Percentiles rank a stretch among this genome's conserved stretches.
Conservation (phyloP, 73 alveolate genomes). For the Breviolum minutum region DNA sequence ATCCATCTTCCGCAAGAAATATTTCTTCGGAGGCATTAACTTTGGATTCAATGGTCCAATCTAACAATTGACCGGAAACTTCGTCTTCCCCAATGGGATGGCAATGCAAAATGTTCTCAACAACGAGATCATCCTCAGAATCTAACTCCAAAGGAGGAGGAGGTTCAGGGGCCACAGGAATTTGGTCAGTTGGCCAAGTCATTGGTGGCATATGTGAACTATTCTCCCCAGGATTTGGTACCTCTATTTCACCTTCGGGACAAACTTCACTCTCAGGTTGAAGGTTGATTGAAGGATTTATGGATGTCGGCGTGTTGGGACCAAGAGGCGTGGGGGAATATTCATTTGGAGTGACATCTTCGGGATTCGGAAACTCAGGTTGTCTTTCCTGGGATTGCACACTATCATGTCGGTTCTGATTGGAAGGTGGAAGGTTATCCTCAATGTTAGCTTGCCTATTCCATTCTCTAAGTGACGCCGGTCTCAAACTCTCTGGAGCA, state of each 20-base stretch:
- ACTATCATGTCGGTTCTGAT: background rate
- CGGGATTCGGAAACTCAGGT: too few relatives aligned
- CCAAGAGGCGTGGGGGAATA: too few relatives aligned
- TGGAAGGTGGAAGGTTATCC: background rate
- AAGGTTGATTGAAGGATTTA: background rate
- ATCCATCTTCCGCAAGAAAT: background rate
- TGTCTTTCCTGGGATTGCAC: background rate
- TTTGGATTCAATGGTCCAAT: background rate
- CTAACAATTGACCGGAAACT: background rate
- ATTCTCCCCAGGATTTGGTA: background rate
- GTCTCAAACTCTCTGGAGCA: background rate
- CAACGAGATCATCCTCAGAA: background rate
- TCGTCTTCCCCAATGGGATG: background rate
- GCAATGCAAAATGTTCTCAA: background rate
- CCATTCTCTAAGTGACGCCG: background rate
- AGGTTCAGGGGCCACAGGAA: too few relatives aligned
- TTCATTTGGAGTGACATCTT: too few relatives aligned
- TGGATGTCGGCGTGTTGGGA: background rate
- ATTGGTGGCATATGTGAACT: background rate
- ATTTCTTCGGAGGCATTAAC: background rate
- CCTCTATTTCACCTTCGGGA: background rate
- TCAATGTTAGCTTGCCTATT: background rate
- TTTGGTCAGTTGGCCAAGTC: too few relatives aligned
- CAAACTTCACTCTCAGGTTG: background rate
- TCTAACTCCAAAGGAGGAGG: too few relatives aligned